Evolutionary conservation across 2,329 filamentous ascomycete species (phyloP).

Genomic region (Chrysoporthe austroafricana): DNA sequence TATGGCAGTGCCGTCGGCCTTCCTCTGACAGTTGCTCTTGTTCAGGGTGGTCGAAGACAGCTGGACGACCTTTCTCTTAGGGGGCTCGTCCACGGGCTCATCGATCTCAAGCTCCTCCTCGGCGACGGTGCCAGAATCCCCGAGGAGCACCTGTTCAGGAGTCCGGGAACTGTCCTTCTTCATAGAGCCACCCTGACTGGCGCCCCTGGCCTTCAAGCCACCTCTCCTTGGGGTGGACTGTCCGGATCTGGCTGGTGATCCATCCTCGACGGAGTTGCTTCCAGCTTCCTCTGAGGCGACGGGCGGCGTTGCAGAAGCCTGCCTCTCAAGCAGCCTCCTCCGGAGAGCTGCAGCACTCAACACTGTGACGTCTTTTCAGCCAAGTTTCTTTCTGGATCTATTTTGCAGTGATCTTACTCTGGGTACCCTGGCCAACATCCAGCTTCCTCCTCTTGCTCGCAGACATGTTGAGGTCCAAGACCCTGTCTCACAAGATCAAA

Average conservation of each 20-base stretch:
- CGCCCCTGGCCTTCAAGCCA: neutral
- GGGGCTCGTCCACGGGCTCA: conserved; percentile 32
- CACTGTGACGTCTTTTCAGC: conserved; percentile 34
- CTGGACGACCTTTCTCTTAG: conserved; percentile 34
- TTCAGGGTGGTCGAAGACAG: conserved; percentile 52
- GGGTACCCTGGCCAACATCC: conserved; percentile 37
- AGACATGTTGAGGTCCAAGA: conserved; percentile 31
- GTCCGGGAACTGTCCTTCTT: conserved; percentile 10
- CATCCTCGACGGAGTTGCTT: conserved; percentile 12
- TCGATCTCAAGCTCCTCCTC: conserved; percentile 27
- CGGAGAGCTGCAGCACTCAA: conserved; percentile 52
- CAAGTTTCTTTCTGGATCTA: neutral
- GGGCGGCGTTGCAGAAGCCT: conserved; percentile 15
- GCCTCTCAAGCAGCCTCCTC: conserved; percentile 41
- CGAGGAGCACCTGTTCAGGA: conserved; percentile 23
- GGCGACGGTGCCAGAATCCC: conserved; percentile 20
- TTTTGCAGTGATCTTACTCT: conserved; percentile 38
- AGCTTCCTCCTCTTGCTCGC: conserved; percentile 46
- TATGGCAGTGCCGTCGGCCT: conserved; percentile 44
- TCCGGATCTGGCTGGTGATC: neutral
- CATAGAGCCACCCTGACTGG: neutral
- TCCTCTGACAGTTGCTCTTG: conserved; percentile 48
- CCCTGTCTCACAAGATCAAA: neutral
- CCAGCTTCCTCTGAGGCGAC: conserved; percentile 9
- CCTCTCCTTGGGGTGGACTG: neutral